A percentile compares a stretch with the other conserved stretches of the same genome.
Evolutionary conservation across 2,329 filamentous ascomycete genomes (phyloP).

Genomic region (Alternaria rosae): DNA sequence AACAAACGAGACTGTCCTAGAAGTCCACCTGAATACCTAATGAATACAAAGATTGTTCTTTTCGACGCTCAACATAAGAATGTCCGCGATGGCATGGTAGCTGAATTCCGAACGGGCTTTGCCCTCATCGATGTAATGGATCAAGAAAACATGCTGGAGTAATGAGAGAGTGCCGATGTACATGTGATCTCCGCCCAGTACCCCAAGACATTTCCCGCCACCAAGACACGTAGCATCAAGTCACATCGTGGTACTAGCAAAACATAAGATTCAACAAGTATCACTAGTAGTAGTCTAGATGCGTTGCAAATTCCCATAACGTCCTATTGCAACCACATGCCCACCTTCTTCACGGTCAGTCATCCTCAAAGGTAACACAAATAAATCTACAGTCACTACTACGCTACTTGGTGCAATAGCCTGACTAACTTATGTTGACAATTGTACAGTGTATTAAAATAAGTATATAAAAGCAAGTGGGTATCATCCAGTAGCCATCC

Average conservation of each 20-base stretch:
- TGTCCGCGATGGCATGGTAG: background rate
- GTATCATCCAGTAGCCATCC: background rate
- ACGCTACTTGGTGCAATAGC: background rate
- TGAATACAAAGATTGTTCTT: background rate
- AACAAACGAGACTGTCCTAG: accelerated
- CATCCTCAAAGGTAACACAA: background rate
- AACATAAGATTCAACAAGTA: no score
- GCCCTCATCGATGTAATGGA: background rate
- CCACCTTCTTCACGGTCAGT: background rate
- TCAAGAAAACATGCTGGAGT: background rate
- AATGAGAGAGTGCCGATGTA: background rate
- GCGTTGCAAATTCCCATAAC: background rate
- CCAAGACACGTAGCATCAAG: no score
- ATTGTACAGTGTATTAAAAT: background rate
- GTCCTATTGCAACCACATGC: background rate
- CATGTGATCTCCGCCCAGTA: background rate
- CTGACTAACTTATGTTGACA: background rate
- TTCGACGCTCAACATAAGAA: background rate
- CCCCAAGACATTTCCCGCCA: no score
- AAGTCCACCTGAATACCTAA: background rate
- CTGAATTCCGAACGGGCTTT: accelerated
- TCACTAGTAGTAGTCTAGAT: background rate
- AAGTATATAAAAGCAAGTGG: background rate
- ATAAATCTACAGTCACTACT: background rate
- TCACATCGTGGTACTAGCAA: no score